These are phyloP conservation scores for Laetiporus sulphureus DNA, from an alignment of 1,284 basidiomycete genomes.

Conservation along the genomic window DNA sequence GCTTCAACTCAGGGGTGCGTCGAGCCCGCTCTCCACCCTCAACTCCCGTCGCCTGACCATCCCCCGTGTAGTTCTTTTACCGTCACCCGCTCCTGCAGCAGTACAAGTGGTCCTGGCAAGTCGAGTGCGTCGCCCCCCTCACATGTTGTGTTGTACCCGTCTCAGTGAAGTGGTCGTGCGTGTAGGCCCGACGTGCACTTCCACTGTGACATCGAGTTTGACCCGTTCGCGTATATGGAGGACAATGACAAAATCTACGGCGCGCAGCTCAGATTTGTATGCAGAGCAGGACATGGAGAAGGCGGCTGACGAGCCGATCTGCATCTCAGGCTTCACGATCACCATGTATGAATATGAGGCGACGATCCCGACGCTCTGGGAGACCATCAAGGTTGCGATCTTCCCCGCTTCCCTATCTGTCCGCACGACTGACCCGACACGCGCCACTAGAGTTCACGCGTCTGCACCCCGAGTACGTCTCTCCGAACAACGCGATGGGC, in stretches of 20 bases:
- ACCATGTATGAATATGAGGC: slow-evolving; percentile 70
- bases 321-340: slow-evolving; percentile 56
- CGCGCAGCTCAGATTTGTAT: no score
- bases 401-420: not conserved
- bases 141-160: not conserved
- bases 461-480: slow-evolving; percentile 55
- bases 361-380: slow-evolving; percentile 75
- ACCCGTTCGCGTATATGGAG: slow-evolving; percentile 75
- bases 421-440: not conserved
- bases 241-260: slow-evolving; percentile 67
- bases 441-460: slow-evolving; percentile 48
- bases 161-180: not conserved
- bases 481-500: slow-evolving; percentile 58
- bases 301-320: not conserved
- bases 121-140: slow-evolving; percentile 15
- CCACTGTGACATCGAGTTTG: slow-evolving; percentile 66
- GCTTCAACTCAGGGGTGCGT: slow-evolving; percentile 86
- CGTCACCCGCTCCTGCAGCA: slow-evolving; percentile 45
- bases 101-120: slow-evolving; percentile 27
- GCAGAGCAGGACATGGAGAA: no score
- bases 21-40: no score
- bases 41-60: no score
- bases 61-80: slow-evolving; percentile 81
- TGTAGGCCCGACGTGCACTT: slow-evolving; percentile 62
- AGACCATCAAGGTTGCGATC: slow-evolving; percentile 41